phyloP scores from a whole-genome alignment of 306 rosid species.

The Corylus avellana region DNA sequence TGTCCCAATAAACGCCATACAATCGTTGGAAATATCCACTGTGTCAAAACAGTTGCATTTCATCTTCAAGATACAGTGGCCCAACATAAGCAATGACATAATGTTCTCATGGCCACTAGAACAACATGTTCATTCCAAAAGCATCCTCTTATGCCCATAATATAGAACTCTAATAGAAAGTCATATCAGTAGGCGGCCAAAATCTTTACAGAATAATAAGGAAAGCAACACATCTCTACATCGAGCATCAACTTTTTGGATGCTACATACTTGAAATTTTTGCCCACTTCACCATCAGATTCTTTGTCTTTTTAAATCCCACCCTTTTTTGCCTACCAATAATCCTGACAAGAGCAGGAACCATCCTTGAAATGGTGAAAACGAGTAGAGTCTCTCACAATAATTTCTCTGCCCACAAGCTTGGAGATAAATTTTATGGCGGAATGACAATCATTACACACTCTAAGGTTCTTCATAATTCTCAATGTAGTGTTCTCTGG shows the following conservation, averaged over 20 bases:
- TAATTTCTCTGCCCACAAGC: slow-evolving; percentile 80
- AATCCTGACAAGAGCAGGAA: slow-evolving; percentile 78
- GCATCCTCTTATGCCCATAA: slow-evolving; percentile 8
- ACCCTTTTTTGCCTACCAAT: slow-evolving; percentile 49
- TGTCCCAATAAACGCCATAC: not conserved
- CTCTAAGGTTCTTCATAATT: slow-evolving; percentile 87
- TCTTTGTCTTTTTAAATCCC: slow-evolving; percentile 8
- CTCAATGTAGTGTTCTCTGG: slow-evolving; percentile 61
- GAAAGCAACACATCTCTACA: slow-evolving; percentile 1
- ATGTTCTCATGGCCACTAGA: slow-evolving; percentile 4
- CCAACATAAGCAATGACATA: not conserved
- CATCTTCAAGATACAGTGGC: slow-evolving; percentile 6
- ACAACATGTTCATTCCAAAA: not conserved
- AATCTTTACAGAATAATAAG: not conserved
- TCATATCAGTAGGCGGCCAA: not conserved
- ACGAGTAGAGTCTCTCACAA: slow-evolving; percentile 74
- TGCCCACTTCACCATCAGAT: slow-evolving; percentile 13
- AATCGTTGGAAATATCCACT: not conserved
- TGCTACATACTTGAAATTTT: not conserved
- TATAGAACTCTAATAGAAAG: slow-evolving; percentile 12
- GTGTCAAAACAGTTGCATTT: slow-evolving; percentile 2
- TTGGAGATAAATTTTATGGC: slow-evolving; percentile 85
- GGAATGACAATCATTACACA: slow-evolving; percentile 78
- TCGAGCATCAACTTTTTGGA: slow-evolving; percentile 3
- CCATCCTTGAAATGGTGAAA: slow-evolving; percentile 89